Conservation (phyloP, 2,329 filamentous ascomycete genomes). For the Biscogniauxia sp. region DNA sequence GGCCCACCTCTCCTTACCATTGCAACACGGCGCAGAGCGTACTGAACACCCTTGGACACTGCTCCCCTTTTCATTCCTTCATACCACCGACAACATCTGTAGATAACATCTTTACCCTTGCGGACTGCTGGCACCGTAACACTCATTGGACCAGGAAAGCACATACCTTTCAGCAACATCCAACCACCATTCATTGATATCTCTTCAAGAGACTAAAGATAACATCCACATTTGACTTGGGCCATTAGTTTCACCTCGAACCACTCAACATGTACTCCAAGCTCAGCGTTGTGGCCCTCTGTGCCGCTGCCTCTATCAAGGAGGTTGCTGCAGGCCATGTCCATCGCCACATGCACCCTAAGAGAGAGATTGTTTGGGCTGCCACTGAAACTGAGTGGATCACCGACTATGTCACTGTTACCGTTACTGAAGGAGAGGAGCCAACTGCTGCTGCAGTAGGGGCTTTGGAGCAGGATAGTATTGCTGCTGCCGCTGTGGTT, state of each 20-base stretch:
- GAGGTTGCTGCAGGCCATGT: conserved; percentile 25
- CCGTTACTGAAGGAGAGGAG: conserved; percentile 24
- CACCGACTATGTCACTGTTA: conserved; percentile 31
- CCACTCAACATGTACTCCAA: conserved; percentile 31
- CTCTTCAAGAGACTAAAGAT: background rate
- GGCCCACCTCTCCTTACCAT: conserved; percentile 12
- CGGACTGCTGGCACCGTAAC: conserved; percentile 30
- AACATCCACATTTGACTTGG: conserved; percentile 2
- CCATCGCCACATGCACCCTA: conserved; percentile 30
- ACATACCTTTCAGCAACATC: background rate
- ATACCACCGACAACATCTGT: conserved; percentile 18
- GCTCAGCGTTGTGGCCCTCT: conserved; percentile 30
- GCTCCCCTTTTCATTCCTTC: conserved; percentile 20
- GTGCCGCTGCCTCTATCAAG: conserved; percentile 28
- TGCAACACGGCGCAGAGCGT: conserved; percentile 26
- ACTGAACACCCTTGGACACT: conserved; percentile 16
- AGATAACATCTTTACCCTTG: conserved; percentile 23
- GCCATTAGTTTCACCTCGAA: conserved; percentile 5
- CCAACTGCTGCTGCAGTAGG: conserved; percentile 8
- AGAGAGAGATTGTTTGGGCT: conserved; percentile 28
- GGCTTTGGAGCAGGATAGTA: background rate
- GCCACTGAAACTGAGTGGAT: conserved; percentile 30
- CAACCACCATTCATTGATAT: background rate
- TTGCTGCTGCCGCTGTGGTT: conserved; percentile 2
- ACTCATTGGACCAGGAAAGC: conserved; percentile 22